Conservation (phyloP, 345 rosid species). For the Lepidium aucheri region DNA sequence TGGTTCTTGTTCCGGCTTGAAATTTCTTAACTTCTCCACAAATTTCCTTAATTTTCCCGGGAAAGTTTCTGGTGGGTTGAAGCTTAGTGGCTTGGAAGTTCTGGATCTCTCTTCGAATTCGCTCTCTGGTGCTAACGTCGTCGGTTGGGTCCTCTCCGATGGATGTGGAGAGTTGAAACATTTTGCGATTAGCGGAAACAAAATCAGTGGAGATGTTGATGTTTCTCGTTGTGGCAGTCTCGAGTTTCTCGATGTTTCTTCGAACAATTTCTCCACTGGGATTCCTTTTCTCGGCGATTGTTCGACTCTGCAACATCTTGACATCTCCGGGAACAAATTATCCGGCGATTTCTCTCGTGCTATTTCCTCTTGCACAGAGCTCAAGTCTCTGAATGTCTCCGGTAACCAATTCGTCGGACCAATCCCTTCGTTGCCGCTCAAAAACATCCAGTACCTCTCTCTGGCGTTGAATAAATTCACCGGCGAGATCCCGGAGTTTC, state of each 20-base stretch:
- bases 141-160: conserved; percentile 42
- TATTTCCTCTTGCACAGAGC: conserved; percentile 45
- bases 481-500: conserved; percentile 64
- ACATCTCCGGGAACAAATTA: conserved; percentile 64
- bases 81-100: conserved; percentile 42
- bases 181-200: conserved; percentile 58
- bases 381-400: conserved; percentile 59
- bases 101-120: conserved; percentile 71
- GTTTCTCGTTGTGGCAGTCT: conserved; percentile 56
- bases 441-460: conserved; percentile 42
- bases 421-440: conserved; percentile 51
- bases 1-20: conserved; percentile 49
- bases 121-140: conserved; percentile 41
- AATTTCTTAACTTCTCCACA: conserved; percentile 49
- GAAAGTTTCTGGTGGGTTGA: conserved; percentile 37
- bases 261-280: conserved; percentile 55
- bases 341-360: conserved; percentile 53
- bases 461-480: conserved; percentile 45
- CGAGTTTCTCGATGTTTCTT: conserved; percentile 58
- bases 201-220: conserved; percentile 53
- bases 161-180: conserved; percentile 53
- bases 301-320: conserved; percentile 55
- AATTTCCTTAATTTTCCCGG: conserved; percentile 43
- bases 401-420: conserved; percentile 55
- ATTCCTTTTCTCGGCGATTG: conserved; percentile 62